These are phyloP conservation scores for Cajanus cajan DNA, from an alignment of 306 rosid species.

Conservation along the genomic window DNA sequence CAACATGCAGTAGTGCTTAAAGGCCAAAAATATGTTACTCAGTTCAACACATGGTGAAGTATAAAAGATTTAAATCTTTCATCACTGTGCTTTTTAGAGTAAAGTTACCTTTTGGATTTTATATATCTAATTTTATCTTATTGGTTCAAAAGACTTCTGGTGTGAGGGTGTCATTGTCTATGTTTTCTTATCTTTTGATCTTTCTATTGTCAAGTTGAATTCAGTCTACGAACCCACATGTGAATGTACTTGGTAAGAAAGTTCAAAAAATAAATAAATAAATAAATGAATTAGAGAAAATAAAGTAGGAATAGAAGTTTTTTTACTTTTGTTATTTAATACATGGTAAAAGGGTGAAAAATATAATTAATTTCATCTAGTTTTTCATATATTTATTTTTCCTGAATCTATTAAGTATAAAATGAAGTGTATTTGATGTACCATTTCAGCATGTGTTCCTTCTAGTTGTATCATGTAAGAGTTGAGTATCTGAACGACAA, in stretches of 20 bases:
- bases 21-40: constrained; percentile 31
- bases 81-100: constrained; percentile 28
- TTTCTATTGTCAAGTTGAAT: constrained; percentile 9
- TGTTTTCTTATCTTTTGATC: neutral
- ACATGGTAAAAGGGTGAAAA: neutral
- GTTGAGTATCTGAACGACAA: no score
- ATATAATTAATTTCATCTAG: neutral
- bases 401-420: neutral
- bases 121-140: constrained; percentile 17
- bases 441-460: no score
- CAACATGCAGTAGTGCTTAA: constrained; percentile 15
- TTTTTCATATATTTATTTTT: neutral
- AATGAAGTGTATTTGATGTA: neutral
- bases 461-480: neutral
- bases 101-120: constrained; percentile 38
- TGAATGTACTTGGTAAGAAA: neutral
- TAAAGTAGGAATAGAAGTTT: neutral
- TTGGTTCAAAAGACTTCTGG: neutral
- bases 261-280: neutral
- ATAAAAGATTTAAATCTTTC: constrained; percentile 37
- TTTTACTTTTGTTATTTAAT: neutral
- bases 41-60: constrained; percentile 32
- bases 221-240: constrained; percentile 11
- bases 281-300: neutral
- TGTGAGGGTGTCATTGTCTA: constrained; percentile 22